Percentiles rank a stretch among this genome's conserved stretches.
phyloP scores from a whole-genome alignment of 108 stramenopile species.

The Nitzschia sp. region DNA sequence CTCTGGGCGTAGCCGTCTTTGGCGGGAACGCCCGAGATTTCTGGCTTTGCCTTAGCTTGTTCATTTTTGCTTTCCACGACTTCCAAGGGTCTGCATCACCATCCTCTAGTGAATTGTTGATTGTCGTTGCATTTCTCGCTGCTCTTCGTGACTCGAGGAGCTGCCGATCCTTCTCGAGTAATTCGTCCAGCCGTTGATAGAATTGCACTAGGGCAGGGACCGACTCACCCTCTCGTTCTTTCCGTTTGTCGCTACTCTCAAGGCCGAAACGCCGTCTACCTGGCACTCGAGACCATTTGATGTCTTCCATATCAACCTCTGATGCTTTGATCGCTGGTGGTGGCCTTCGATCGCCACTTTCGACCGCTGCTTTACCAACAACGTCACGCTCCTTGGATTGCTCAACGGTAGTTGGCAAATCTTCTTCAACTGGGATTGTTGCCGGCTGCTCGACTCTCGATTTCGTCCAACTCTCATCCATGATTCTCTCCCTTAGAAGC shows the following conservation, averaged over 20 bases:
- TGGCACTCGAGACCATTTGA: slow-evolving; percentile 1
- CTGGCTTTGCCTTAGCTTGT: not conserved
- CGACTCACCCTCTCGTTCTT: not conserved
- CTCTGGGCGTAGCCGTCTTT: not conserved
- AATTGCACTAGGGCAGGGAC: slow-evolving; percentile 18
- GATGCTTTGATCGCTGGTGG: not conserved
- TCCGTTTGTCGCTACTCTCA: not conserved
- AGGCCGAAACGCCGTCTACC: not conserved
- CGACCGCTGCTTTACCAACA: not conserved
- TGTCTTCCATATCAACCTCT: slow-evolving; percentile 26
- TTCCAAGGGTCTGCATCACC: not conserved
- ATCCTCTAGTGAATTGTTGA: not conserved
- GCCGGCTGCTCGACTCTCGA: not conserved
- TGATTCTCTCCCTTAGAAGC: slow-evolving; percentile 23
- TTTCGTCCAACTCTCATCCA: not conserved
- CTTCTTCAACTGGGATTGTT: not conserved
- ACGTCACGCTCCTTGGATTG: not conserved
- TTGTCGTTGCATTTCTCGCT: not conserved
- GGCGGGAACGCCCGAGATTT: not conserved
- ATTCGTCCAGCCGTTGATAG: slow-evolving; percentile 21
- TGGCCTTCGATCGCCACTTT: not conserved
- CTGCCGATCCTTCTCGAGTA: slow-evolving; percentile 27
- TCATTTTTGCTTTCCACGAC: not conserved
- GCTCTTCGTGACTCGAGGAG: not conserved
- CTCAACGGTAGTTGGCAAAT: not conserved